phyloP scores from a whole-genome alignment of 208 protist genomes.

The Leishmania martiniquensis region DNA sequence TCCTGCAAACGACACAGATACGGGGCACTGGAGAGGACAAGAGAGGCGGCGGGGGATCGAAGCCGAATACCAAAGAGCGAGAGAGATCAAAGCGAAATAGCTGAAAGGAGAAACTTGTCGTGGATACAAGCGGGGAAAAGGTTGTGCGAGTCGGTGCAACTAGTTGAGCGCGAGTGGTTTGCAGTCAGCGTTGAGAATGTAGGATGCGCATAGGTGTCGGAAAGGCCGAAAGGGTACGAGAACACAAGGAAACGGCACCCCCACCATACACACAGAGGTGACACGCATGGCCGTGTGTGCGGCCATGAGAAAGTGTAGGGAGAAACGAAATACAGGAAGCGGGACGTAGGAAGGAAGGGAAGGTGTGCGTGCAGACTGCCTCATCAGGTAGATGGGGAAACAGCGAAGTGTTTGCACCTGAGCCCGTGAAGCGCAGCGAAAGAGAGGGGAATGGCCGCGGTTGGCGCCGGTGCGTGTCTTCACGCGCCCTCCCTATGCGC shows the following conservation, averaged over 20 bases:
- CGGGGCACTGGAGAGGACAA: not conserved
- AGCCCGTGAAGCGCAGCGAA: not conserved
- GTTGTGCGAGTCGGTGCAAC: not conserved
- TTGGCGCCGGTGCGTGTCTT: not conserved
- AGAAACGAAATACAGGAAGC: not conserved
- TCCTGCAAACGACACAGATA: not conserved
- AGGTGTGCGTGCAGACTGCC: not conserved
- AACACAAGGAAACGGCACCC: not conserved
- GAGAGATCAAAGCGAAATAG: not conserved
- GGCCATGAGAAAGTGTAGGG: not conserved
- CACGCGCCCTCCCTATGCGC: no score
- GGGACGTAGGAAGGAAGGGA: no score
- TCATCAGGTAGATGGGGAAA: not conserved
- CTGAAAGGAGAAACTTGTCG: not conserved
- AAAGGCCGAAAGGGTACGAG: not conserved
- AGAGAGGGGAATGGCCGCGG: not conserved
- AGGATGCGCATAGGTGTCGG: not conserved
- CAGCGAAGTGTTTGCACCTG: not conserved
- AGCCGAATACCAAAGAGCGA: not conserved
- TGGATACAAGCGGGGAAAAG: not conserved
- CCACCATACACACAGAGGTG: not conserved
- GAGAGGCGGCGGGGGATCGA: not conserved
- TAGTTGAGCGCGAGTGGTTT: not conserved
- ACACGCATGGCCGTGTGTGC: not conserved
- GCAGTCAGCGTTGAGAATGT: not conserved